phyloP scores from a whole-genome alignment of 495 filamentous ascomycete species.

The Trichoderma orchidacearum region DNA sequence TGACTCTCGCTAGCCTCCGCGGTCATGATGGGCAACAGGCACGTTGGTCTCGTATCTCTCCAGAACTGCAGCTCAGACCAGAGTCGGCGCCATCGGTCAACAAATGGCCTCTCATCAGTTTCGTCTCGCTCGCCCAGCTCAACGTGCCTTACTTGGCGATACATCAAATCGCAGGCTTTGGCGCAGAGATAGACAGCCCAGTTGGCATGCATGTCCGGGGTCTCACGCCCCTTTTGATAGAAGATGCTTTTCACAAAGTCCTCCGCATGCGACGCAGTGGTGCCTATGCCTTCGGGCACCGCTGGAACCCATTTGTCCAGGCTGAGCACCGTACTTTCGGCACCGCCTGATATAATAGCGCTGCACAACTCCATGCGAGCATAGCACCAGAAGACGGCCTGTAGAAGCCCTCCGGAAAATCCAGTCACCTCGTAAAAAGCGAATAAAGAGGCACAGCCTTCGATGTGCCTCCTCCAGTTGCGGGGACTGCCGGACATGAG shows the following conservation, averaged over 20 bases:
- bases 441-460: conserved; percentile 9
- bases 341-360: conserved; percentile 4
- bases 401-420: conserved; percentile 6
- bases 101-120: conserved; percentile 3
- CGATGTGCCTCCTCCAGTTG: conserved; percentile 10
- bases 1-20: conserved; percentile 9
- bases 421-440: conserved; percentile 7
- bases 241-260: conserved; percentile 5
- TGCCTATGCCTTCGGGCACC: neutral
- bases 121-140: conserved; percentile 5
- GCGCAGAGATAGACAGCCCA: conserved; percentile 8
- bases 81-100: conserved; percentile 4
- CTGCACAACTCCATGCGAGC: conserved; percentile 8
- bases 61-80: conserved; percentile 5
- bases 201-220: conserved; percentile 8
- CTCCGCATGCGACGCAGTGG: neutral
- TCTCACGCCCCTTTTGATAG: conserved; percentile 4
- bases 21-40: conserved; percentile 4
- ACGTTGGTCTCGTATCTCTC: conserved; percentile 2
- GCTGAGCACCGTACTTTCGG: conserved; percentile 4
- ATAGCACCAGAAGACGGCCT: conserved; percentile 11
- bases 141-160: conserved; percentile 2
- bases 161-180: conserved; percentile 5
- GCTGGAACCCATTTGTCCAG: conserved; percentile 2
- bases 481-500: conserved; percentile 9